Evolutionary conservation across 306 rosid species (phyloP), one percentile per base, ranked within the genome.

Genomic region (Rosa lucieae): DNA sequence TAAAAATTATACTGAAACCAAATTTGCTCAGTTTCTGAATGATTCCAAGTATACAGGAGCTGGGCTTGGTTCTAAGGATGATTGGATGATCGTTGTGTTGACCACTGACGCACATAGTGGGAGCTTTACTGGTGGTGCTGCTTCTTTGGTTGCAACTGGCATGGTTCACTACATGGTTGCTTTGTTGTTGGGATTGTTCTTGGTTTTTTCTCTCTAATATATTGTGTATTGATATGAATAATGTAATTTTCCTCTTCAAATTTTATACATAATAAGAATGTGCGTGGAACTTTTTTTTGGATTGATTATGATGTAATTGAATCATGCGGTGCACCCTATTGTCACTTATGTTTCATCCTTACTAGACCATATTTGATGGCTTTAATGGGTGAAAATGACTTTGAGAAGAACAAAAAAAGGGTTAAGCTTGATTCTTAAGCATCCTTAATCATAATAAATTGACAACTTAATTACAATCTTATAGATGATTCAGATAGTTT

Each of bases 1-100:
- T 9, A 72, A 74, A 4, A 87, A 84, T 75, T 87, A 82, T 80
- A 87, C 86, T 8, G 65, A 79, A 10, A 56, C 83, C 5, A 63
- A 53, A 3, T 88, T 73, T 56, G 80, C 89, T 0, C 88, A 71
- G 80, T 89, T 87, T 63, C 71, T 92, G 15, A 92, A 92, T 15
- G 74, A 79, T 77, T 88, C 97, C 0, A 89, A 81, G 79, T 92
- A 79, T 72, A 79, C 84, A 0, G 88, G 87, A 20, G 97, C 86
- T 3, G 98, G 98, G 2, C 26, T 89, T 58, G 97, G 91, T 15
- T 74, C 85, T 2, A 90, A 94, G 55, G 76, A 90, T 35, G 88
- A 94, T 21, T 94, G 97, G 97, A 85, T 90, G 87, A 87, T 92
- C 71, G 80, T 90, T 35, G 85, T 90, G 68, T 21, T 92, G 77